Percentiles rank a stretch among this genome's conserved stretches.
Evolutionary conservation across 768 basidiomycete genomes (phyloP).

Genomic region (Podaxis pistillaris): DNA sequence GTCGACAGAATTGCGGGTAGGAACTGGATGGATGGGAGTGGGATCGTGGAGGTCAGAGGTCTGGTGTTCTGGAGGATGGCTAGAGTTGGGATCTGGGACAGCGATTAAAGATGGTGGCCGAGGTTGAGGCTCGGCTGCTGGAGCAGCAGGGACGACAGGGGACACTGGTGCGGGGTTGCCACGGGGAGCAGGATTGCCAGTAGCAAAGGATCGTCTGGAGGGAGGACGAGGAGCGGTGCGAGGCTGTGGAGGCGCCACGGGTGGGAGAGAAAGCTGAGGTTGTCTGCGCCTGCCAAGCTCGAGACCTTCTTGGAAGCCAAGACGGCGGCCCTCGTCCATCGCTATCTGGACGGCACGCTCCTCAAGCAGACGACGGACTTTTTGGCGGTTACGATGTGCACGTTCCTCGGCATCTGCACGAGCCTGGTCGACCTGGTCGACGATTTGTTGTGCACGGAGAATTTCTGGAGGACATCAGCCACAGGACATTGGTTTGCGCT

Average conservation of each 20-base stretch:
- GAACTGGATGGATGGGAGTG: conserved; percentile 19
- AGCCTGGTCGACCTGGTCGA: conserved; percentile 46
- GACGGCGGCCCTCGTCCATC: conserved; percentile 49
- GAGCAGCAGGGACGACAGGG: neutral
- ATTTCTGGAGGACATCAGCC: conserved; percentile 36
- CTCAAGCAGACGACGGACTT: conserved; percentile 43
- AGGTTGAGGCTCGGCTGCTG: conserved; percentile 23
- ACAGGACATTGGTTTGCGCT: neutral
- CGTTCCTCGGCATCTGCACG: conserved; percentile 48
- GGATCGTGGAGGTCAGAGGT: conserved; percentile 8
- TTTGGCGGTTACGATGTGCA: conserved; percentile 43
- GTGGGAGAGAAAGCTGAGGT: conserved; percentile 8
- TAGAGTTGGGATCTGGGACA: conserved; percentile 14
- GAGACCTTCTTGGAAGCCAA: conserved; percentile 51
- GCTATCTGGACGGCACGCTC: conserved; percentile 48
- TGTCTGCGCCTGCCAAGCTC: conserved; percentile 24
- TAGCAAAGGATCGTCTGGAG: neutral
- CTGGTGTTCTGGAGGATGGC: conserved; percentile 18
- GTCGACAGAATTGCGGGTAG: conserved; percentile 19
- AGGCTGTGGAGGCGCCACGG: neutral
- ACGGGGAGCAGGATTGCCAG: neutral
- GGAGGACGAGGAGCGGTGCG: neutral
- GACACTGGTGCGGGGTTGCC: neutral
- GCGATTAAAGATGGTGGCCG: conserved; percentile 16
- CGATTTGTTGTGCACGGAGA: conserved; percentile 48